A percentile compares a stretch with the other conserved stretches of the same genome.
phyloP scores from a whole-genome alignment of 1,284 basidiomycete species.

The Trichosporon sp. region DNA sequence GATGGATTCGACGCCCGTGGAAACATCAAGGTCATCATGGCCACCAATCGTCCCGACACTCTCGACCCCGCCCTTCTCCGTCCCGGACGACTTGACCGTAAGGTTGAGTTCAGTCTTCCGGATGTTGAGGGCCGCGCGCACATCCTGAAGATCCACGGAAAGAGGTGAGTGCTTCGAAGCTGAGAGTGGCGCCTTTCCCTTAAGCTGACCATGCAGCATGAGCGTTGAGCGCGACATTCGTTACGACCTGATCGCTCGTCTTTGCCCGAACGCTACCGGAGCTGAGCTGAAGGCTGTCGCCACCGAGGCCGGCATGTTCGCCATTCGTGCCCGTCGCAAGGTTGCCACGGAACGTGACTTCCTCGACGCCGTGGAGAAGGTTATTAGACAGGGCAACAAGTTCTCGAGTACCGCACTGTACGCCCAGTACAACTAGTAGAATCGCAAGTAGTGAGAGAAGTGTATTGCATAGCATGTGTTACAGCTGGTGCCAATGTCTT shows the following conservation, averaged over 20 bases:
- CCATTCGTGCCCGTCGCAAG: constrained; percentile 93
- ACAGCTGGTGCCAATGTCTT: not conserved
- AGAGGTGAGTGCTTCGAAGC: constrained; percentile 65
- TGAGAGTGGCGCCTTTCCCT: not conserved
- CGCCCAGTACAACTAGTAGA: constrained; percentile 57
- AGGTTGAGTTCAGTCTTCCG: constrained; percentile 93
- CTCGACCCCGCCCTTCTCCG: constrained; percentile 95
- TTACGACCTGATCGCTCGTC: constrained; percentile 93
- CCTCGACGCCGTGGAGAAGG: constrained; percentile 96
- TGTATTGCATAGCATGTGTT: constrained; percentile 24
- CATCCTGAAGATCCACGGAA: constrained; percentile 94
- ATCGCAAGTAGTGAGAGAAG: constrained; percentile 6
- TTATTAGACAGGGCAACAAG: constrained; percentile 95
- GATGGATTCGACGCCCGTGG: constrained; percentile 98
- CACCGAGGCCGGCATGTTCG: constrained; percentile 99
- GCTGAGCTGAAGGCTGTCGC: constrained; percentile 95
- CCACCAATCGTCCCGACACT: constrained; percentile 97
- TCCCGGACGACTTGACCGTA: constrained; percentile 92
- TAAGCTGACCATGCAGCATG: constrained; percentile 67
- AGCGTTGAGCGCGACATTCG: constrained; percentile 96
- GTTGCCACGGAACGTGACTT: constrained; percentile 98
- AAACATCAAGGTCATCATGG: constrained; percentile 99
- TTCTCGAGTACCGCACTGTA: constrained; percentile 77
- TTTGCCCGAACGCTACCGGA: constrained; percentile 97
- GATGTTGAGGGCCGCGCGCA: constrained; percentile 96